These are phyloP conservation scores for Malassezia globosa DNA, from an alignment of 1,284 basidiomycete species.

Conservation along the genomic window DNA sequence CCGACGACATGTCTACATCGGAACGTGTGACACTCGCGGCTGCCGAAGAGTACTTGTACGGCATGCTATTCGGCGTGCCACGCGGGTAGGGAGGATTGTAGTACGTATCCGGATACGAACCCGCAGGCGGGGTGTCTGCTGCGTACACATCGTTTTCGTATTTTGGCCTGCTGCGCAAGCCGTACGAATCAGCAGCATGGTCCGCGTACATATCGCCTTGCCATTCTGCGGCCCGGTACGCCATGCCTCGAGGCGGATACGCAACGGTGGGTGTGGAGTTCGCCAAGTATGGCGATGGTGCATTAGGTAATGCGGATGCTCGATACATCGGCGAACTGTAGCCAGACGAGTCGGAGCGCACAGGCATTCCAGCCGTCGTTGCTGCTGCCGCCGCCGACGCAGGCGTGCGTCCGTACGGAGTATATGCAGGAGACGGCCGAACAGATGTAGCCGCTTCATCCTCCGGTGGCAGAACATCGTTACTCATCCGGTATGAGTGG, in stretches of 20 bases:
- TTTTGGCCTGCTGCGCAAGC: constrained; percentile 2
- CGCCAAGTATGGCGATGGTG: not conserved
- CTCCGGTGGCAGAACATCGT: not conserved
- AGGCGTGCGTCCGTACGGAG: not conserved
- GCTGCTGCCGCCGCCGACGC: not conserved
- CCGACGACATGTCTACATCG: constrained; percentile 11
- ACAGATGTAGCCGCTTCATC: not conserved
- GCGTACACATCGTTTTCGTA: constrained; percentile 8
- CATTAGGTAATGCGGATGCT: not conserved
- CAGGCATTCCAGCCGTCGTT: no score
- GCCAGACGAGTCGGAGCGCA: no score
- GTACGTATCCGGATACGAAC: not conserved
- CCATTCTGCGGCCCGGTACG: constrained; percentile 9
- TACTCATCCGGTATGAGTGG: no score
- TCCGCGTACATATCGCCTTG: not conserved
- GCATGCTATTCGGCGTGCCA: not conserved
- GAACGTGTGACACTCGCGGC: no score
- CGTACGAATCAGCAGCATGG: not conserved
- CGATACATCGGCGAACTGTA: not conserved
- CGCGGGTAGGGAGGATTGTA: constrained; percentile 1
- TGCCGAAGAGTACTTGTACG: constrained; percentile 10
- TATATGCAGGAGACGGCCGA: not conserved
- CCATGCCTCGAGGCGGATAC: constrained; percentile 1
- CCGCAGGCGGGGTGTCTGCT: not conserved
- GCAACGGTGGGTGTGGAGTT: not conserved